Base-by-base conservation (phyloP, 2,329 filamentous ascomycete genomes). In the Aspergillus sojae region DNA sequence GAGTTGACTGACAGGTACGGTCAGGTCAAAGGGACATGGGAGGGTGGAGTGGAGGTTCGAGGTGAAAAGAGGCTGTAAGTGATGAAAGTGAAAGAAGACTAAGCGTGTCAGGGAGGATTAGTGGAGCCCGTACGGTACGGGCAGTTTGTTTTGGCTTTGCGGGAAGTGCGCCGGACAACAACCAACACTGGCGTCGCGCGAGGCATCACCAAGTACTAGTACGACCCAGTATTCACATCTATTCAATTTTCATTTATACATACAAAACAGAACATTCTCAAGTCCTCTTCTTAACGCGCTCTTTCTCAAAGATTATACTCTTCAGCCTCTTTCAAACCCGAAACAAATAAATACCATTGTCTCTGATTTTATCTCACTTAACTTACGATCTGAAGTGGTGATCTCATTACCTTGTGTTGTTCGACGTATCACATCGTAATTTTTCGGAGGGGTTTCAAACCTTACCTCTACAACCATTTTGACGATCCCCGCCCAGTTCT, bases 81-180 rank as follows among this genome's bases (percentile, higher is more conserved):
- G 41, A 45, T 32, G 56, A 52, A 48, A 52, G 39, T 23, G 16
- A 48, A 50, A 62, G 63, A 66, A 53, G 65, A 68, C 65, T 62
- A 68, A 65, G 68, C 68, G 71, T 68, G 70, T 69, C 68, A 64
- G 67, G 62, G 68, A 70, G 74, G 69, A 70, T 70, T 69, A 71
- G 71, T 73, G 72, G 74, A 74, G 74, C 34, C 30, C 21, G 32
- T 55, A 65, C 68, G 45, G 58, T 41, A 50, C 26, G 59, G 63
- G 68, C 63, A 70, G 72, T 76, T 76, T 76, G 74, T 76, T 76
- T 75, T 77, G 75, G 65, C 67, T 65, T 64, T 46, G 62, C 68
- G 68, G 71, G 66, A 67, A 69, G 71, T 72, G 70, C 70, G 71
- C 74, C 71, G 62, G 72, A 76, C 75, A 77, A 76, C 75, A 71